phyloP scores from a whole-genome alignment of 2,329 filamentous ascomycete genomes.

The Sporothrix humicola region DNA sequence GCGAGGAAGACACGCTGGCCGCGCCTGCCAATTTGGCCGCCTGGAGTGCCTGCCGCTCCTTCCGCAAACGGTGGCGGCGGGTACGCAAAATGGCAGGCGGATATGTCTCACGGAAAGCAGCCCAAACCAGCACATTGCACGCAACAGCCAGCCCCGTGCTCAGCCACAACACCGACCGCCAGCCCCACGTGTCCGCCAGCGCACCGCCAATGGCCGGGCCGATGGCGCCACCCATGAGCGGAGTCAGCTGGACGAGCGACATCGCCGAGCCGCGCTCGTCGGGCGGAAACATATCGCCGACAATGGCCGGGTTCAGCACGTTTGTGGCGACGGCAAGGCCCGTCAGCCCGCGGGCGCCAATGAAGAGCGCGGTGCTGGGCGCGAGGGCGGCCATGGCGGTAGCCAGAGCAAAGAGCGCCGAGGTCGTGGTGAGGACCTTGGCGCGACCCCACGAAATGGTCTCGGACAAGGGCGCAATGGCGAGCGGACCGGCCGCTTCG shows the following conservation, averaged over 20 bases:
- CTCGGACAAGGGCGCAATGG: slow-evolving; percentile 69
- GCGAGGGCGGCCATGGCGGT: slow-evolving; percentile 51
- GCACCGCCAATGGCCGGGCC: slow-evolving; percentile 46
- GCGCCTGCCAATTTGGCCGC: slow-evolving; percentile 9
- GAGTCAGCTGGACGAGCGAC: slow-evolving; percentile 44
- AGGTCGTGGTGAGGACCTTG: slow-evolving; percentile 60
- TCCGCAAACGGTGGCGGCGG: slow-evolving; percentile 46
- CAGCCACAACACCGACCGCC: slow-evolving; percentile 46
- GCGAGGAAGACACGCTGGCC: slow-evolving; percentile 36
- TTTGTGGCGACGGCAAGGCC: slow-evolving; percentile 68
- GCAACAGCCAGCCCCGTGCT: slow-evolving; percentile 40
- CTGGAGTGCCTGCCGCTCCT: slow-evolving; percentile 39
- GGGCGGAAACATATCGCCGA: slow-evolving; percentile 67
- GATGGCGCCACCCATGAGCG: slow-evolving; percentile 44
- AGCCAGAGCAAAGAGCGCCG: slow-evolving; percentile 56
- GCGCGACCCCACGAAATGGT: slow-evolving; percentile 58
- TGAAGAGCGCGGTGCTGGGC: slow-evolving; percentile 60
- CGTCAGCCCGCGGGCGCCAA: slow-evolving; percentile 70
- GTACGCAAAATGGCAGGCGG: slow-evolving; percentile 54
- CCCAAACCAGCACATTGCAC: slow-evolving; percentile 40
- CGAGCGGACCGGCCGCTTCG: slow-evolving; percentile 63
- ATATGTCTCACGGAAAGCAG: slow-evolving; percentile 46
- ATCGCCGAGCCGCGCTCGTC: slow-evolving; percentile 60
- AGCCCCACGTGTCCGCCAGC: slow-evolving; percentile 44
- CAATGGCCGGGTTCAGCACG: slow-evolving; percentile 66